Evolutionary conservation across 139 green algal genomes (phyloP).

Genomic region (Tetraselmis chui): DNA sequence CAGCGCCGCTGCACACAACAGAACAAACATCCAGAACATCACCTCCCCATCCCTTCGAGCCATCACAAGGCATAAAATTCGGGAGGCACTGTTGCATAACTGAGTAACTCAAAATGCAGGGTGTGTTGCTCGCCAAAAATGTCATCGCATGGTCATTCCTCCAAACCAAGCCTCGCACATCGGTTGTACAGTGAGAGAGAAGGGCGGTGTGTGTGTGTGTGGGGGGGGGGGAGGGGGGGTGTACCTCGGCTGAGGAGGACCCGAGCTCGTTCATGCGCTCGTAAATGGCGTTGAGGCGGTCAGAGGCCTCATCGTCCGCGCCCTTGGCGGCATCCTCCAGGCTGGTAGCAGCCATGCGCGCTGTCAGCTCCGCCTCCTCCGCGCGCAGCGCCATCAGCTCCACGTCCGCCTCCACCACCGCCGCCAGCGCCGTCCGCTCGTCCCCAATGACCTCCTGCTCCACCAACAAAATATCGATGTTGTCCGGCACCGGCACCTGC

Average conservation of each 20-base stretch:
- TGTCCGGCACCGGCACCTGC: constrained; percentile 93
- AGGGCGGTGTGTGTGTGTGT: not conserved
- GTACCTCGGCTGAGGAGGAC: constrained; percentile 65
- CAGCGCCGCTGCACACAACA: no score
- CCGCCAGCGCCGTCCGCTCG: constrained; percentile 50
- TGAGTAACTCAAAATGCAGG: no score
- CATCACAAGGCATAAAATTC: no score
- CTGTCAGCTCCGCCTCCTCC: constrained; percentile 72
- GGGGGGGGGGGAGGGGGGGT: no score
- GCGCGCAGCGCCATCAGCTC: constrained; percentile 85
- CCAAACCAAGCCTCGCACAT: no score
- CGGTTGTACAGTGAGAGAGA: no score
- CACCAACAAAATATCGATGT: constrained; percentile 97
- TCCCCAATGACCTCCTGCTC: constrained; percentile 80
- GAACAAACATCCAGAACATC: no score
- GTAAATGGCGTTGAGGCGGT: constrained; percentile 86
- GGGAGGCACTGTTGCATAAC: no score
- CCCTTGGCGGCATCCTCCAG: constrained; percentile 25
- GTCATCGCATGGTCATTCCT: no score
- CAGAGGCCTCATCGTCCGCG: constrained; percentile 26
- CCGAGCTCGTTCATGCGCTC: constrained; percentile 82
- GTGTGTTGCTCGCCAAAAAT: no score
- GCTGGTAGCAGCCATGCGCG: constrained; percentile 34
- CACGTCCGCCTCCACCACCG: constrained; percentile 90
- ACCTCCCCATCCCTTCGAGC: no score